Base-by-base conservation (phyloP, 2,329 filamentous ascomycete genomes). In the Balansia obtecta region DNA sequence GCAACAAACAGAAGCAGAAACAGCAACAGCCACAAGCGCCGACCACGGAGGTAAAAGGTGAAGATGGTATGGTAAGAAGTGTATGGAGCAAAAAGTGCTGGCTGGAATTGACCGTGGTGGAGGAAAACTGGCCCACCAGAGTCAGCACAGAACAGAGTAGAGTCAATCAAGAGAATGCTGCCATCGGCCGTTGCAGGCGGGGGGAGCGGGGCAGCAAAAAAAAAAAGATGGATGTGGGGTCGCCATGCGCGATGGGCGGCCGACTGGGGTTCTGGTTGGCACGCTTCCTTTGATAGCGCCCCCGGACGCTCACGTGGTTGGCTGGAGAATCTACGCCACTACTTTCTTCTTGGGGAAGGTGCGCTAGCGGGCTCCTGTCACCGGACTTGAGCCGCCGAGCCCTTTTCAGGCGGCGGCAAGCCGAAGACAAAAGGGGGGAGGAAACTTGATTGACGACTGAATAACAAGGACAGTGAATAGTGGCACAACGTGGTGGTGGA, bases 21-120 rank as follows among this genome's bases (percentile, higher is more conserved):
- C 39, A 38, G 41, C 47, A 39, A 46, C 30, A 37, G 39, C 30
- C 27, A 44, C 16, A 10, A 22, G 46, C 46, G 52, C 52, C 52
- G 52, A 53, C 45, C 44, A 33, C 52, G 45, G 48, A 53, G 48
- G 45, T 49, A 39, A 5, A 39, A 7, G 37, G 34, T 42, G 46
- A 34, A 37, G 39, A 46, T 32, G 44, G 27, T 37, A 50, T 40
- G 44, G 40, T n/a, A 39, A 13, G 40, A 22, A 22, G 45, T 45
- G 41, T 45, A 46, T 47, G 48, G 41, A 33, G 43, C 16, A 48
- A 37, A 40, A 50, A 50, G 45, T 41, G 33, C 42, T 39, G 42
- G 34, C 8, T 42, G 33, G 46, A 44, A 38, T 46, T 45, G 43
- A 46, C 22, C 15, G 33, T 30, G 47, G 43, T 49, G 47, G 50